These are phyloP conservation scores for Alternaria burnsii DNA, from an alignment of 2,329 filamentous ascomycete species.

Conservation along the genomic window DNA sequence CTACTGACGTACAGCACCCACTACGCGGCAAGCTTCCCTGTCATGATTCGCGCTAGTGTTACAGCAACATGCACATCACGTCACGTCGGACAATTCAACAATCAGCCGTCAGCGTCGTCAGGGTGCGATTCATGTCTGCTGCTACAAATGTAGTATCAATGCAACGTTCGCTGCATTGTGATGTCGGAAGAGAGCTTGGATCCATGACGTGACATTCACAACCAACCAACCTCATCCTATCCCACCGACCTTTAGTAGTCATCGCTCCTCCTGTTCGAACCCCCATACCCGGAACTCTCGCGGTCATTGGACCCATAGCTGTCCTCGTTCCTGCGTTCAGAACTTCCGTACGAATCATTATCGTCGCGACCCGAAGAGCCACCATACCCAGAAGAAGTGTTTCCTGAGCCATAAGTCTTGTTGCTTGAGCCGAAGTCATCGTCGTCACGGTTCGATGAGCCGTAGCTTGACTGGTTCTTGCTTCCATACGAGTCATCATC, in stretches of 20 bases:
- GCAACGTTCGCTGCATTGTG: neutral
- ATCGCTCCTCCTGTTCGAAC: slow-evolving; percentile 12
- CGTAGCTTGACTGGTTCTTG: slow-evolving; percentile 15
- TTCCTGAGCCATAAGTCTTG: neutral
- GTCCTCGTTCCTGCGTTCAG: slow-evolving; percentile 1
- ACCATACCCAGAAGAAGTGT: slow-evolving; percentile 5
- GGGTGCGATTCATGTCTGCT: neutral
- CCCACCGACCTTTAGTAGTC: slow-evolving; percentile 9
- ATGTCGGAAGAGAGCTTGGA: neutral
- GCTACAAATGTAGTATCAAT: neutral
- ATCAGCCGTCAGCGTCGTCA: neutral
- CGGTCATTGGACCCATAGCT: slow-evolving; percentile 10
- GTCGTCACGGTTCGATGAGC: slow-evolving; percentile 1
- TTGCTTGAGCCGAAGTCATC: slow-evolving; percentile 10
- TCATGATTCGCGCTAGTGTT: slow-evolving; percentile 8
- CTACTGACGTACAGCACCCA: slow-evolving; percentile 25
- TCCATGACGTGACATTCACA: neutral
- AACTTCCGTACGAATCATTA: slow-evolving; percentile 7
- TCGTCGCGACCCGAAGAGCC: slow-evolving; percentile 2
- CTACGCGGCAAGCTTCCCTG: slow-evolving; percentile 11
- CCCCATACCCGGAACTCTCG: slow-evolving; percentile 9
- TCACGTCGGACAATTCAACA: neutral
- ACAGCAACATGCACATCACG: neutral
- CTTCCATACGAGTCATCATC: slow-evolving; percentile 9
- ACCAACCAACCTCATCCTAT: neutral